phyloP scores from a whole-genome alignment of 2,329 filamentous ascomycete species.

The Xylaria hypoxylon region DNA sequence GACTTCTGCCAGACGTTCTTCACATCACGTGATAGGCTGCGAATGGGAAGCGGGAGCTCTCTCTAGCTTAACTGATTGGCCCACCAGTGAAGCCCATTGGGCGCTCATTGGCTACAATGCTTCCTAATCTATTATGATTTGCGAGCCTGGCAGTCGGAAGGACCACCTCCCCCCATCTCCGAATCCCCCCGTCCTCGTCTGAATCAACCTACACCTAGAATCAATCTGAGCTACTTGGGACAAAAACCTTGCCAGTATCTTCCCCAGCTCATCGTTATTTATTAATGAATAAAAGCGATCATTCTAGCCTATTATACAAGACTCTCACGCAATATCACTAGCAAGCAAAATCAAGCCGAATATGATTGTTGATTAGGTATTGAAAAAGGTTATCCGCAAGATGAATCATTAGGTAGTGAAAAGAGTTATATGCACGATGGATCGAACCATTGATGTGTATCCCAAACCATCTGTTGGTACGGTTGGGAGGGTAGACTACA shows the following conservation, averaged over 20 bases:
- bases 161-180: not conserved
- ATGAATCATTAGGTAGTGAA: not conserved
- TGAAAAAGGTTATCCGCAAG: not conserved
- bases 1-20: conserved; percentile 26
- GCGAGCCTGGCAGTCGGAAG: not conserved
- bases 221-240: not conserved
- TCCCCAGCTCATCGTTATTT: no score
- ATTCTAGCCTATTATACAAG: not conserved
- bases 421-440: not conserved
- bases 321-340: not conserved
- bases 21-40: conserved; percentile 27
- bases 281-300: not conserved
- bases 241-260: not conserved
- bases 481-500: not conserved
- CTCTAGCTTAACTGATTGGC: conserved; percentile 17
- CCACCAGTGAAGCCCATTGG: not conserved
- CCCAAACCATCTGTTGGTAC: not conserved
- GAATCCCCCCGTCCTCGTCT: conserved; percentile 13
- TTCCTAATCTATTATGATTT: not conserved
- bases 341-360: not conserved
- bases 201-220: not conserved
- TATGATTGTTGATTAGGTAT: not conserved
- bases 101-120: no score
- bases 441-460: not conserved
- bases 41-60: conserved; percentile 2